Percentiles rank a stretch among this genome's conserved stretches.
These are phyloP conservation scores for Ophiostoma ulmi DNA, from an alignment of 2,329 filamentous ascomycete species.

Conservation along the genomic window DNA sequence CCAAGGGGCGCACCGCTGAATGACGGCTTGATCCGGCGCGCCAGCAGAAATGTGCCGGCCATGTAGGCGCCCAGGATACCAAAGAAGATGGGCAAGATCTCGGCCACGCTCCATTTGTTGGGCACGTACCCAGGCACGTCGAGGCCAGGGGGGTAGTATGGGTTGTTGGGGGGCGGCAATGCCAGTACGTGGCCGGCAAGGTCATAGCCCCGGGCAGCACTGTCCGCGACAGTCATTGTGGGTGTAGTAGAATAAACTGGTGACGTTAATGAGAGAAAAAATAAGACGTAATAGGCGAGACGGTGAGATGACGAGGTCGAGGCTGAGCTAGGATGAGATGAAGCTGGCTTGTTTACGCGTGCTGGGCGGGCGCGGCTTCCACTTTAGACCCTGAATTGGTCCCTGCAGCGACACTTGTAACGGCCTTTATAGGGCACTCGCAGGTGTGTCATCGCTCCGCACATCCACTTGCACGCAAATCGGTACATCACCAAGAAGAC, in stretches of 20 bases:
- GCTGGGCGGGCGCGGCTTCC: background rate
- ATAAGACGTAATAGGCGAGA: background rate
- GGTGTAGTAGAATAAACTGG: background rate
- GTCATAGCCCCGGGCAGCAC: background rate
- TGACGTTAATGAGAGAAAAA: background rate
- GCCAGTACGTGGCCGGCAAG: background rate
- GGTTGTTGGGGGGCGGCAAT: slow-evolving; percentile 36
- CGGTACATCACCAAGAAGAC: background rate
- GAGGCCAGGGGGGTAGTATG: slow-evolving; percentile 47
- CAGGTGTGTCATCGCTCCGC: background rate
- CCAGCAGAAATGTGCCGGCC: slow-evolving; percentile 33
- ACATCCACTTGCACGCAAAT: background rate
- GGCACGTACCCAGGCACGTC: slow-evolving; percentile 42
- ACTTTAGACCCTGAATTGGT: background rate
- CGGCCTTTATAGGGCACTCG: background rate
- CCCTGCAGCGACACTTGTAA: background rate
- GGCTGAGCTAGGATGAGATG: background rate
- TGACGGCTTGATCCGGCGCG: slow-evolving; percentile 23
- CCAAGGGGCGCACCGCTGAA: slow-evolving; percentile 33
- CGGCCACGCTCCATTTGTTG: slow-evolving; percentile 40
- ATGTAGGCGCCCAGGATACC: slow-evolving; percentile 37
- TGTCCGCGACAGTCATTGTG: background rate
- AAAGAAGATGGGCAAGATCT: slow-evolving; percentile 39
- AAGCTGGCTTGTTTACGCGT: background rate
- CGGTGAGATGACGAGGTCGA: background rate